A percentile compares a stretch with the other conserved stretches of the same genome.
Evolutionary conservation across 2,329 filamentous ascomycete genomes (phyloP).

Genomic region (Clathrospora elynae): DNA sequence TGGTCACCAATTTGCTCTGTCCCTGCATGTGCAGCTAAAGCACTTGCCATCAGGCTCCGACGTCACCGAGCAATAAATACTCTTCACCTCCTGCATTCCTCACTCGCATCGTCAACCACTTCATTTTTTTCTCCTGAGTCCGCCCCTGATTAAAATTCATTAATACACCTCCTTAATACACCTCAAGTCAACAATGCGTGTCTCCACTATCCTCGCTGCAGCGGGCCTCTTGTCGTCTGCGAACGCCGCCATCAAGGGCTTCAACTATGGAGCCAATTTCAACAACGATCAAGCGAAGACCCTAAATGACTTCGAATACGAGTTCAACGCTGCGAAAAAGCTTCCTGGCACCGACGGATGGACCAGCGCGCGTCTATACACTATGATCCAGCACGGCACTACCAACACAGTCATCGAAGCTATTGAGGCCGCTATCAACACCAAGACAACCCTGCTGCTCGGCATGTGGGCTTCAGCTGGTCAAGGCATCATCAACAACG

Average conservation of each 20-base stretch:
- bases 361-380: conserved; percentile 74
- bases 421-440: conserved; percentile 81
- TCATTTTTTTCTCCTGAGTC: conserved; percentile 11
- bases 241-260: conserved; percentile 57
- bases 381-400: conserved; percentile 72
- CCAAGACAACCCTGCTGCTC: conserved; percentile 77
- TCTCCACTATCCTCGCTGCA: conserved; percentile 45
- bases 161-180: conserved; percentile 3
- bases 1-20: conserved; percentile 20
- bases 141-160: not conserved
- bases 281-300: conserved; percentile 64
- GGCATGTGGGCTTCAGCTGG: conserved; percentile 82
- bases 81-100: conserved; percentile 11
- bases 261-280: conserved; percentile 73
- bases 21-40: conserved; percentile 24
- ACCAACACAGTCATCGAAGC: conserved; percentile 67
- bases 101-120: conserved; percentile 5
- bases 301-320: conserved; percentile 69
- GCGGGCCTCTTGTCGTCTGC: conserved; percentile 49
- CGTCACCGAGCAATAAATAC: conserved; percentile 29
- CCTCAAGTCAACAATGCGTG: conserved; percentile 39
- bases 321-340: conserved; percentile 69
- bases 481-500: conserved; percentile 67
- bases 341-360: conserved; percentile 65
- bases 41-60: conserved; percentile 22